Evolutionary conservation across 495 filamentous ascomycete genomes (phyloP).

Genomic region (Trichocladium uniseriatum): DNA sequence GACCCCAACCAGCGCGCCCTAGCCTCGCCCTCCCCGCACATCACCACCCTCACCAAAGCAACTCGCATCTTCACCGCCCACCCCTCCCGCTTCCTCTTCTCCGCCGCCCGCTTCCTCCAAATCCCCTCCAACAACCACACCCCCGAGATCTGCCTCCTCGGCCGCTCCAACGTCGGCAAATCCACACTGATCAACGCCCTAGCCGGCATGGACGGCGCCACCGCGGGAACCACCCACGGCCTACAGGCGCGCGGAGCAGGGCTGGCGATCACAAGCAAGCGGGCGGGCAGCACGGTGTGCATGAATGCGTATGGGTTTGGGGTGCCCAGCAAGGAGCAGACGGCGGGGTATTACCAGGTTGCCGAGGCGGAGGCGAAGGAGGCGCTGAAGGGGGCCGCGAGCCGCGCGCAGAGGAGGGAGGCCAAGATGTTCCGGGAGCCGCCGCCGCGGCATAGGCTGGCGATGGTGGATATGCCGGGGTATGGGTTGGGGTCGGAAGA

Average conservation of each 20-base stretch:
- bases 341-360: constrained; percentile 2
- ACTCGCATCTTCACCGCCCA: constrained; percentile 53
- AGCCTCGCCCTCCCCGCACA: constrained; percentile 7
- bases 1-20: constrained; percentile 21
- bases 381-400: not conserved
- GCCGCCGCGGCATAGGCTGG: constrained; percentile 47
- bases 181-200: constrained; percentile 80
- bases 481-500: constrained; percentile 70
- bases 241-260: constrained; percentile 10
- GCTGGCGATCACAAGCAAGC: constrained; percentile 56
- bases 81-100: constrained; percentile 59
- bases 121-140: constrained; percentile 44
- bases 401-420: not conserved
- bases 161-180: constrained; percentile 89
- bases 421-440: constrained; percentile 27
- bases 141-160: constrained; percentile 54
- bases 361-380: constrained; percentile 13
- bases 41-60: constrained; percentile 26
- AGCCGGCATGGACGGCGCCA: constrained; percentile 38
- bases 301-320: constrained; percentile 84
- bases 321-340: constrained; percentile 19
- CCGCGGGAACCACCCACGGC: constrained; percentile 18
- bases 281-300: constrained; percentile 65
- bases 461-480: constrained; percentile 85
- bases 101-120: constrained; percentile 60